These are phyloP conservation scores for Adansonia gregorii DNA, from an alignment of 441 rosid species.

Conservation along the genomic window DNA sequence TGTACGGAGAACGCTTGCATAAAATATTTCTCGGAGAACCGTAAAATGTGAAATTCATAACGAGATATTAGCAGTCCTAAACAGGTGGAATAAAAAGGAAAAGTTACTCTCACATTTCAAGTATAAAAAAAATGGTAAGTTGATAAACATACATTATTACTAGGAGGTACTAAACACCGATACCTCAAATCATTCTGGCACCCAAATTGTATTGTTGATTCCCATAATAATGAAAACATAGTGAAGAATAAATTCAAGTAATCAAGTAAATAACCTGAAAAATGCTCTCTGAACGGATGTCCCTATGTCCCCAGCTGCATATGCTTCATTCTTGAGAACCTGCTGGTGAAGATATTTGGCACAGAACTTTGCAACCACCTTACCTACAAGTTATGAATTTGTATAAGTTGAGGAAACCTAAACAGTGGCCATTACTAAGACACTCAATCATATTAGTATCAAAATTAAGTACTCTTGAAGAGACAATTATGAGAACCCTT, in stretches of 20 bases:
- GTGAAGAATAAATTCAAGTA: neutral
- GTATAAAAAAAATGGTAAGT: neutral
- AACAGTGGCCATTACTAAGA: neutral
- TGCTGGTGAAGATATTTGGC: conserved; percentile 90
- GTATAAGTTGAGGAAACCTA: conserved; percentile 4
- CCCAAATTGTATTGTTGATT: neutral
- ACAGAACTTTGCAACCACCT: conserved; percentile 89
- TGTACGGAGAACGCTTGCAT: neutral
- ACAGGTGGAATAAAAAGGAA: neutral
- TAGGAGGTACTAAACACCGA: neutral
- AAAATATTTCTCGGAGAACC: neutral
- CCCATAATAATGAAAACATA: neutral
- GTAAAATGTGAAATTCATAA: neutral
- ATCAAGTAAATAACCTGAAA: conserved; percentile 56
- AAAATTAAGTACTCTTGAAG: neutral
- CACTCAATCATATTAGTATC: neutral
- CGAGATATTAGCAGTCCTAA: conserved; percentile 3
- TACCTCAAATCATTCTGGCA: neutral
- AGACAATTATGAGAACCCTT: conserved; percentile 4
- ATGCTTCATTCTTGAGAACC: conserved; percentile 71
- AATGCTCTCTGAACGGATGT: conserved; percentile 71
- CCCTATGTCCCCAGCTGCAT: conserved; percentile 74
- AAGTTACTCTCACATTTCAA: conserved; percentile 6
- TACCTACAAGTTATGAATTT: conserved; percentile 53
- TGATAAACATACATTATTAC: conserved; percentile 2